Conservation (phyloP, 352 stramenopile species). For the Globisporangium recalcitrans region DNA sequence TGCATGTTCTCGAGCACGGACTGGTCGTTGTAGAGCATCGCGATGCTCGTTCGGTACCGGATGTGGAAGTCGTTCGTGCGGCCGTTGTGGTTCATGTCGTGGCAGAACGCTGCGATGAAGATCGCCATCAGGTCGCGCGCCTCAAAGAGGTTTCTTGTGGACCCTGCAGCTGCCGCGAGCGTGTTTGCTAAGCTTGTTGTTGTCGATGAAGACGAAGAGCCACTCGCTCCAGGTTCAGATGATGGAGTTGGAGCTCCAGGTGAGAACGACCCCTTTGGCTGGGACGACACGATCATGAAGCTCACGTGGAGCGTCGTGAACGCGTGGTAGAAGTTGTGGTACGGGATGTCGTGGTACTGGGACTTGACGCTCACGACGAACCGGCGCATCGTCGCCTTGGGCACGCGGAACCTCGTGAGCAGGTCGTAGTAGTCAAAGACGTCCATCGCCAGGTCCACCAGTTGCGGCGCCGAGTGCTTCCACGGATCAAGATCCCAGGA, state of each 20-base stretch:
- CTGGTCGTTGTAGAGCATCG: constrained; percentile 86
- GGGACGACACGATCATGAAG: constrained; percentile 64
- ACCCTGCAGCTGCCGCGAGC: neutral
- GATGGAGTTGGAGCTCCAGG: neutral
- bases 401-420: constrained; percentile 51
- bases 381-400: constrained; percentile 45
- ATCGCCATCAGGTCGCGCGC: constrained; percentile 60
- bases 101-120: constrained; percentile 75
- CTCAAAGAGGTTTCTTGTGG: constrained; percentile 30
- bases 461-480: constrained; percentile 49
- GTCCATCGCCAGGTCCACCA: constrained; percentile 61
- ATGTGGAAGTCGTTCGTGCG: constrained; percentile 89
- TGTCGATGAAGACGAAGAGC: neutral
- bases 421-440: constrained; percentile 74
- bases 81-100: constrained; percentile 88
- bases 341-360: constrained; percentile 78
- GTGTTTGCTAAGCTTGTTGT: neutral
- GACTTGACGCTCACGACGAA: constrained; percentile 65
- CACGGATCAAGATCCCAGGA: constrained; percentile 64
- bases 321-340: constrained; percentile 85
- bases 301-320: constrained; percentile 79
- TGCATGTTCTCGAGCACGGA: constrained; percentile 90
- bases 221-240: neutral
- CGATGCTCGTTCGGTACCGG: constrained; percentile 59
- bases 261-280: constrained; percentile 14